Evolutionary conservation across 2,329 filamentous ascomycete species (phyloP), one percentile per base, ranked within the genome.

Genomic region (Fusarium guadeloupense): DNA sequence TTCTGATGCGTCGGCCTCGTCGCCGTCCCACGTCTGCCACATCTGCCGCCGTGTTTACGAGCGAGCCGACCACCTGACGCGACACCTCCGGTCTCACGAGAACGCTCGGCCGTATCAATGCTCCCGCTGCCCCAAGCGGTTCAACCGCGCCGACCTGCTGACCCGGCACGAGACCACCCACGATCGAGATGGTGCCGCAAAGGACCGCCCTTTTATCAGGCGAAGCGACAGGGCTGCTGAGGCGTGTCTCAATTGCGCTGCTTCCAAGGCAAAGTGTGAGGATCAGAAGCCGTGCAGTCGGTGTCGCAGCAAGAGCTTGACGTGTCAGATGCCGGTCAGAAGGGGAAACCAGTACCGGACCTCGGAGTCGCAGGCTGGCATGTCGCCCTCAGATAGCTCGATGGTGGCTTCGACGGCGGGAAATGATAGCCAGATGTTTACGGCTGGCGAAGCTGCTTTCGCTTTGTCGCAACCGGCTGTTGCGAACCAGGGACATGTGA

Each of bases 31-130:
- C 43, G 67, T 69, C 45, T 69, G 67, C 40, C 67, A 69, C 30
- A 69, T 69, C 44, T 69, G 67, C 16, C 63, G 67, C 26, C 67
- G 67, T 41, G 67, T 69, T 17, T 69, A 69, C 46, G 67, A 69
- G 41, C 60, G 67, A 54, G 67, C 67, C 20, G 67, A 69, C 14
- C 67, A 69, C 43, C 54, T 69, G 31, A 69, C 67, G 38, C 66
- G 67, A 44, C 67, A 69, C 34, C 38, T 69, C 41, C 57, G 67
- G 54, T 69, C 67, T 13, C 67, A 69, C 41, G 67, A 69, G 37
- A 69, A 69, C 54, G 67, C 67, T 28, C 58, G 67, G 19, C 67
- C 67, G 10, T 69, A 69, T 28, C 67, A 69, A 58, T 69, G 67
- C 33, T 69, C 65, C 43, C 67, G 67, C 40, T 69, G 67, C 14